Evolutionary conservation across 441 rosid species (phyloP), one percentile per base, ranked within the genome.

Genomic region (Mallotus repandus): DNA sequence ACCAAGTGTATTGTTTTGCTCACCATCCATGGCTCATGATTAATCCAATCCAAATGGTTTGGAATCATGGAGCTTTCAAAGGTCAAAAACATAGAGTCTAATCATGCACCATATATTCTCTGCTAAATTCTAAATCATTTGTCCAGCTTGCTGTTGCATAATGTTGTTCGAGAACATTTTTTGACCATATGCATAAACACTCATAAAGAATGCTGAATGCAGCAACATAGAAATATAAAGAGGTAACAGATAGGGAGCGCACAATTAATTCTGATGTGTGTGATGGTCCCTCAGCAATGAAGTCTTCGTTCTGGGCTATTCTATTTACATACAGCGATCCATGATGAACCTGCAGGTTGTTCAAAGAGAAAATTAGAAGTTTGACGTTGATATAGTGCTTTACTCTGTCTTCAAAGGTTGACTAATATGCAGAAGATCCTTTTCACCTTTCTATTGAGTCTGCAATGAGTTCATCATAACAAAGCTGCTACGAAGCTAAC

Each of bases 241-340:
- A 66, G 49, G 68, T 61, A 35, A 66, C 12, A 55, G 32, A 29
- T 29, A 29, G 32, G 32, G 32, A 29, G 32, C 43, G 68, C 25
- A 85, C 83, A 10, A 74, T 81, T 79, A 85, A 77, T 15, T 71
- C 41, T 29, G 78, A 81, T 55, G 74, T 74, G 80, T 85, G 83
- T 69, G 72, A 68, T 21, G 85, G 84, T 16, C 7, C 61, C 63
- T 81, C 84, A 5, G 76, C 71, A 74, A 83, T 52, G 67, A 83
- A 85, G 58, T 74, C 76, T 82, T 85, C 90, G 9, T 60, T 43
- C 59, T 57, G 84, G 46, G 83, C 85, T 68, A 79, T 77, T 46
- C 85, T 83, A 52, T 87, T 87, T 71, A 87, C 81, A 60, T 77
- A 81, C 32, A 85, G 81, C 21, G 45, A 78, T 48, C 86, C 87